phyloP scores from a whole-genome alignment of 2,329 filamentous ascomycete species.

The Grosmannia serpens region DNA sequence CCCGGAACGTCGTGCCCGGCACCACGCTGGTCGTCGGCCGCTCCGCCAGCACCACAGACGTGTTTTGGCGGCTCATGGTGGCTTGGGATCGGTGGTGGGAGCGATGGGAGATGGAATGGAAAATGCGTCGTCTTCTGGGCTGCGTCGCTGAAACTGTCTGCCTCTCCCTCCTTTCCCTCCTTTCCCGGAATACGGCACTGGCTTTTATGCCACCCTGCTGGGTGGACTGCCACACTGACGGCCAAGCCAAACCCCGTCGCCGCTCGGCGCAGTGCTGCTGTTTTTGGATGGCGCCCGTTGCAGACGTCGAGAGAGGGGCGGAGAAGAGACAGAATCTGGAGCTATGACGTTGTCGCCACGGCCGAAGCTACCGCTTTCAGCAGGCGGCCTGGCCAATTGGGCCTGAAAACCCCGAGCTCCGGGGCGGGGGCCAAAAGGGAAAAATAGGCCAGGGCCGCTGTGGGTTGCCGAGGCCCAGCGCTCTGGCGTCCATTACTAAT shows the following conservation, averaged over 20 bases:
- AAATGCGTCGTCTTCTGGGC: background rate
- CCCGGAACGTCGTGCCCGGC: conserved; percentile 52
- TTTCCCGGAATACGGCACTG: no score
- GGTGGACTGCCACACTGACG: no score
- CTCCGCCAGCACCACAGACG: conserved; percentile 48
- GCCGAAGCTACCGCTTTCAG: background rate
- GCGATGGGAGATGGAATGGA: background rate
- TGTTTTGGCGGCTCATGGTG: conserved; percentile 9
- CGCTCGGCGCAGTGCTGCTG: background rate
- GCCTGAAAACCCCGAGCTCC: background rate
- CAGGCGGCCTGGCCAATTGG: background rate
- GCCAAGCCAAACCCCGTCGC: background rate
- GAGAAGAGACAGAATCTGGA: background rate
- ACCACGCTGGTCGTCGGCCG: conserved; percentile 50
- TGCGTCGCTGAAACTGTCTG: no score
- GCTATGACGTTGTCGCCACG: background rate
- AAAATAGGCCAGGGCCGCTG: background rate
- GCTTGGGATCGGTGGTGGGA: background rate
- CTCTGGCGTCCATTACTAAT: background rate
- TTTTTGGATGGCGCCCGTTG: background rate
- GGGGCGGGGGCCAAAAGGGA: background rate
- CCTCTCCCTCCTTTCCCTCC: background rate
- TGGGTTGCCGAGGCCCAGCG: background rate
- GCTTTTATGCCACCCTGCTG: no score
- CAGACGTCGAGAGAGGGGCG: background rate